A percentile compares a stretch with the other conserved stretches of the same genome.
These are phyloP conservation scores for Coemansia sp. DNA, from an alignment of 192 early-diverging fungal species.

Conservation along the genomic window DNA sequence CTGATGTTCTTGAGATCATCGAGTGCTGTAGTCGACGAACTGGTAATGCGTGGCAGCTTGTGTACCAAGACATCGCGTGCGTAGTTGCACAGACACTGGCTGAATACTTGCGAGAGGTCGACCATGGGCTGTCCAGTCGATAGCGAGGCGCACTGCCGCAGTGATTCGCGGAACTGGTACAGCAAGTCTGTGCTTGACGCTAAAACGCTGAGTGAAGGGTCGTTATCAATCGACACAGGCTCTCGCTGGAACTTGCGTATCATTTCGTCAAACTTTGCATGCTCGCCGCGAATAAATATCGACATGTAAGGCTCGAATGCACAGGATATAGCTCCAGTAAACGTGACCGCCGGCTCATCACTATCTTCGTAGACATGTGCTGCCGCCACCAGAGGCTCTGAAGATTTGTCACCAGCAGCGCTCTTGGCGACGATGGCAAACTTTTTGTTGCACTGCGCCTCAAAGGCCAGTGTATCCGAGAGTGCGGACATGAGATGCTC, in stretches of 20 bases:
- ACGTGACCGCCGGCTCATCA: constrained; percentile 39
- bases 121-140: constrained; percentile 85
- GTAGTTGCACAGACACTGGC: constrained; percentile 79
- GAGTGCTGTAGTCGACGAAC: constrained; percentile 59
- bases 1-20: constrained; percentile 75
- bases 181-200: constrained; percentile 92
- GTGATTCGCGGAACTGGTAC: constrained; percentile 85
- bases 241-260: constrained; percentile 17
- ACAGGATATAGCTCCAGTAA: constrained; percentile 76
- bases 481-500: constrained; percentile 74
- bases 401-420: background rate
- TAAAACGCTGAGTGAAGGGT: constrained; percentile 66
- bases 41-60: constrained; percentile 66
- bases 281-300: constrained; percentile 87
- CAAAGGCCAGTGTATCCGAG: constrained; percentile 88
- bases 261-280: constrained; percentile 61
- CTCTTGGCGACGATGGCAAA: constrained; percentile 61
- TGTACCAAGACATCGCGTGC: constrained; percentile 70
- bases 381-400: no score
- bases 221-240: constrained; percentile 63
- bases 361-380: constrained; percentile 17
- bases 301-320: constrained; percentile 88
- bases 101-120: constrained; percentile 81
- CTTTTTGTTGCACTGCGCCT: constrained; percentile 75
- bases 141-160: constrained; percentile 82